Evolutionary conservation across 73 alveolate species (phyloP).

Genomic region (Stentor coeruleus): DNA sequence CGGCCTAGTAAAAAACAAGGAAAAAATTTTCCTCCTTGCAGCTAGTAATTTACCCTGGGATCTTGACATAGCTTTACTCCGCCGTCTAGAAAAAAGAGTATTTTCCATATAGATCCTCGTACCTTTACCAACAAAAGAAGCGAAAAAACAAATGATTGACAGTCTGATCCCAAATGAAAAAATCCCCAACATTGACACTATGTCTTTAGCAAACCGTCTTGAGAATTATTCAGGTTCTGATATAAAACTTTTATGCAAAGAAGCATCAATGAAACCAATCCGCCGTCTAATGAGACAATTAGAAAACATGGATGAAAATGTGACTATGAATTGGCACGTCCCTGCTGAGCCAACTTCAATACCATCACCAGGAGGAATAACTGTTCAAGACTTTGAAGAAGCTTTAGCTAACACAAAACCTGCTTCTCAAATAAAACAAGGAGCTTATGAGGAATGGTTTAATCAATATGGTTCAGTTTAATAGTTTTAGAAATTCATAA

Average conservation of each 20-base stretch:
- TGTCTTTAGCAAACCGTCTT: constrained; percentile 58
- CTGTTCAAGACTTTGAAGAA: constrained; percentile 77
- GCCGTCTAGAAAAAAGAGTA: constrained; percentile 95
- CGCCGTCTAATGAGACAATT: constrained; percentile 65
- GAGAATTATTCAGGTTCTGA: constrained; percentile 97
- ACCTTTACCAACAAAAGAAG: constrained; percentile 60
- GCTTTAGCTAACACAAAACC: constrained; percentile 86
- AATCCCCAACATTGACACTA: constrained; percentile 68
- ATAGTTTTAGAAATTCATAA: no score
- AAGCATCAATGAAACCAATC: constrained; percentile 96
- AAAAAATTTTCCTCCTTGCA: constrained; percentile 96
- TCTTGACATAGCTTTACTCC: constrained; percentile 97
- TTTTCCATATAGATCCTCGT: neutral
- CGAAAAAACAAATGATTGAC: constrained; percentile 84
- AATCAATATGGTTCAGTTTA: constrained; percentile 88
- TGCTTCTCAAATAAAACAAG: constrained; percentile 72
- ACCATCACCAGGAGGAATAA: constrained; percentile 84
- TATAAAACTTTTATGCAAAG: constrained; percentile 95
- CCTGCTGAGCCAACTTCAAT: constrained; percentile 55
- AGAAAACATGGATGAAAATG: constrained; percentile 36
- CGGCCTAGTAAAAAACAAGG: constrained; percentile 87
- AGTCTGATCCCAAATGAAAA: constrained; percentile 66
- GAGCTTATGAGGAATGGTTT: constrained; percentile 92
- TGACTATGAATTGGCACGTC: constrained; percentile 57
- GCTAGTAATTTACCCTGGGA: constrained; percentile 99